Conservation (phyloP, 306 rosid species). For the Rosa rugosa region DNA sequence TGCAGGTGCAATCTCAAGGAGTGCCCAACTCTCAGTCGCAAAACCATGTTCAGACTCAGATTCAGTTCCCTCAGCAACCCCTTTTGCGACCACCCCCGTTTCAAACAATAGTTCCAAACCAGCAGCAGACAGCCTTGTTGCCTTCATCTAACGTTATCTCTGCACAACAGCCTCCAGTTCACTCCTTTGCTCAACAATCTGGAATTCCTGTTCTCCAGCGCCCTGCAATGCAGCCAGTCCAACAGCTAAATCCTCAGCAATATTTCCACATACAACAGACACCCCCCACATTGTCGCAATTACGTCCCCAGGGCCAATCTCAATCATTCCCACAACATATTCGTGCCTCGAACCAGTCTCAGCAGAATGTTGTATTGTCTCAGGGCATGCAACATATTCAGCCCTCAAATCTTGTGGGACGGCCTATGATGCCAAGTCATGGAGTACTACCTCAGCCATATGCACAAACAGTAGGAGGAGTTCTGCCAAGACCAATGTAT, state of each 20-base stretch:
- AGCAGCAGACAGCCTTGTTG: slow-evolving; percentile 55
- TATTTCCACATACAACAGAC: slow-evolving; percentile 57
- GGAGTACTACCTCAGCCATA: slow-evolving; percentile 52
- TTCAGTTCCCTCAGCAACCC: slow-evolving; percentile 63
- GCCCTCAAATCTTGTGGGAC: slow-evolving; percentile 61
- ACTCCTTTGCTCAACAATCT: slow-evolving; percentile 58
- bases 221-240: slow-evolving; percentile 55
- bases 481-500: slow-evolving; percentile 54
- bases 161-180: slow-evolving; percentile 52
- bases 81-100: slow-evolving; percentile 62
- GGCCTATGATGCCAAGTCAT: slow-evolving; percentile 53
- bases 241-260: slow-evolving; percentile 45
- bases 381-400: slow-evolving; percentile 48
- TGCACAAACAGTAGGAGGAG: slow-evolving; percentile 48
- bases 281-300: slow-evolving; percentile 46
- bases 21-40: slow-evolving; percentile 53
- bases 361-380: slow-evolving; percentile 42
- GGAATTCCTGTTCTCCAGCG: slow-evolving; percentile 53
- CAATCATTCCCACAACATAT: slow-evolving; percentile 51
- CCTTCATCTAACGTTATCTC: slow-evolving; percentile 50
- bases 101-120: slow-evolving; percentile 56
- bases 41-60: slow-evolving; percentile 51
- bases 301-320: slow-evolving; percentile 58
- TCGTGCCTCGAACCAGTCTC: slow-evolving; percentile 47
- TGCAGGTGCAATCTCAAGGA: slow-evolving; percentile 50